Base-by-base conservation (phyloP, 1,284 basidiomycete genomes). In the Fomitiporia mediterranea region DNA sequence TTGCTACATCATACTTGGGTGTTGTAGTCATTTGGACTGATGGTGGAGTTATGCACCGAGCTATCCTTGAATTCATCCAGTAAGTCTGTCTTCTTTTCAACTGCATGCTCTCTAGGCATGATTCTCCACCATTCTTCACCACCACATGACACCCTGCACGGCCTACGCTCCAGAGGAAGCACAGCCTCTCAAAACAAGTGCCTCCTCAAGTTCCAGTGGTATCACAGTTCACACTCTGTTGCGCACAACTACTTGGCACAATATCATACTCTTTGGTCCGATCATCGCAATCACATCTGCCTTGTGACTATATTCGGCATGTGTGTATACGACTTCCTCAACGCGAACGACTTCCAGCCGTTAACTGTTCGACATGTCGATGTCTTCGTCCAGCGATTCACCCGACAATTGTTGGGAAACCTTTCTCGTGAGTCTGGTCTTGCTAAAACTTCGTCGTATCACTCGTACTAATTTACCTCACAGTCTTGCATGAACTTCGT, bases 261-360 rank as follows among this genome's bases (percentile, higher is more conserved):
- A 46, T 58, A 58, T 57, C 60, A 66, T 54, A 65, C 58, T 50
- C 37, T 57, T 66, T 94, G 88, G 79, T 99, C 99, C 71, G 95
- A 98, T 75, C 94, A 92, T 72, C 84, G 91, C 63, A 98, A 98
- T 73, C 97, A 99, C 71, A 95, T 98, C 64, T 99, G 97, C 70
- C 80, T 99, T 40, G 97, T 99, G 44, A 95, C 95, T 5, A 80
- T 99, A 34, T 80, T 98, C 50, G 94, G 94, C 62, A 93, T 95
- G 86, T 98, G 94, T 72, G 91, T 99, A 21, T 99, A 98, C 68
- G 97, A 99, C 70, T 99, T 99, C 69, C 79, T 99, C 65, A 99
- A 98, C 77, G 93, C 97, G 68, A 99, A 99, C 73, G 84, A 90
- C 60, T 99, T 98, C 72, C 84, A 91, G 47, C 94, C 97, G 1